Evolutionary conservation across 306 rosid species (phyloP), one percentile per base, ranked within the genome.

Genomic region (Amphicarpaea edgeworthii): DNA sequence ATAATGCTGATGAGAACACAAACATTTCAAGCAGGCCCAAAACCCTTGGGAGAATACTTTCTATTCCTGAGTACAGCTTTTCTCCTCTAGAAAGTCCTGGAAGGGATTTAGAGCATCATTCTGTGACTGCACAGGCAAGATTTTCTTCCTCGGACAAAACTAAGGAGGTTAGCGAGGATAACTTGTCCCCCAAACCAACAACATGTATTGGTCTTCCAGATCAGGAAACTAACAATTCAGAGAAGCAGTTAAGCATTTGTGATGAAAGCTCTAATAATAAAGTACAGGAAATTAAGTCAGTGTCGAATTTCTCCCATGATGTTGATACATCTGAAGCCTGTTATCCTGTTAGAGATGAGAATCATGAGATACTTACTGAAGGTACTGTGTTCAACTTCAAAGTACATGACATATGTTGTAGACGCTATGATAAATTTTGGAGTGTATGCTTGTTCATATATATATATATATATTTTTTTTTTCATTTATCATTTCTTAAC

Each of bases 41-140:
- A 82, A 72, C 92, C 79, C 87, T 95, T 12, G 98, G 97, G 24
- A 86, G 89, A 76, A 86, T 95, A 77, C 96, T 95, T 11, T 87
- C 96, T 62, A 85, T 91, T 78, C 90, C 98, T 0, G 97, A 95
- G 76, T 92, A 90, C 82, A 89, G 53, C 76, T 49, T 74, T 70
- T 87, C 96, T 82, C 97, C 97, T 55, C 63, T 84, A 32, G 89
- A 85, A 41, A 94, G 98, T 86, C 98, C 98, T 5, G 84, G 76
- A 78, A 81, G 86, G 86, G 88, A 91, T 78, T 83, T 54, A 79
- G 92, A 88, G 75, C 82, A 83, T 71, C 82, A 87, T 66, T 79
- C 77, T 79, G 79, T 68, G 77, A 86, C 88, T 15, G 78, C 89
- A 57, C 83, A 80, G 72, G 77, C 85, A 75, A 83, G 86, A 87